Evolutionary conservation across 495 filamentous ascomycete species (phyloP).

Genomic region (Aspergillus cristatus): DNA sequence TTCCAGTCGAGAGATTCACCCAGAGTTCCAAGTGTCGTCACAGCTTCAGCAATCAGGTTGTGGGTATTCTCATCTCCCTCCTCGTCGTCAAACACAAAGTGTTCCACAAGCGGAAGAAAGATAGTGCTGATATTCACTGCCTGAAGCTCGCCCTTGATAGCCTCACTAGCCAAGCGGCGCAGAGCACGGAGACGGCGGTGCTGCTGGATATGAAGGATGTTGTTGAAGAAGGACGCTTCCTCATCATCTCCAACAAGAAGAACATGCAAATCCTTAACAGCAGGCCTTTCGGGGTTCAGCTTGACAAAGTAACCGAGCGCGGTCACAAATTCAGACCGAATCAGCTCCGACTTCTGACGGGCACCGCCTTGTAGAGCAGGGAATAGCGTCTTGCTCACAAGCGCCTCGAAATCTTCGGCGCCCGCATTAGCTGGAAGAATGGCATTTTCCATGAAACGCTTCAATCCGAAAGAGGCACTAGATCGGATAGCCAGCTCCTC

Average conservation of each 20-base stretch:
- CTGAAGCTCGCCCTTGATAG: conserved; percentile 49
- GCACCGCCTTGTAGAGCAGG: conserved; percentile 68
- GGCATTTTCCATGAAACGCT: conserved; percentile 64
- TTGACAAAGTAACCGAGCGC: conserved; percentile 71
- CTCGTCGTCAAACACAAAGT: conserved; percentile 80
- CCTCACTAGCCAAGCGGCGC: conserved; percentile 59
- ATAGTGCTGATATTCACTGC: conserved; percentile 75
- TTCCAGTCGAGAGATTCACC: conserved; percentile 76
- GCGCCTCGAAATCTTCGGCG: conserved; percentile 32
- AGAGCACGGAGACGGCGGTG: conserved; percentile 79
- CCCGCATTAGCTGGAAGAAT: conserved; percentile 25
- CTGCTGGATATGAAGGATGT: conserved; percentile 84
- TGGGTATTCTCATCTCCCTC: conserved; percentile 69
- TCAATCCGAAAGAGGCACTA: conserved; percentile 72
- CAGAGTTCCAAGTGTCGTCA: conserved; percentile 62
- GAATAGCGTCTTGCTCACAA: conserved; percentile 56
- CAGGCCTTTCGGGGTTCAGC: conserved; percentile 54
- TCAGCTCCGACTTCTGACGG: conserved; percentile 68
- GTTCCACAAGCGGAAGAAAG: conserved; percentile 85
- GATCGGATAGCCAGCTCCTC: conserved; percentile 82
- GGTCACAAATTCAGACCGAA: conserved; percentile 69
- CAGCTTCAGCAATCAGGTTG: conserved; percentile 74
- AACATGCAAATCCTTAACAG: conserved; percentile 63
- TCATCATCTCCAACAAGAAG: conserved; percentile 72
- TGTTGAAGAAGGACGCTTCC: conserved; percentile 88